Evolutionary conservation across 2,329 filamentous ascomycete genomes (phyloP), one percentile per base, ranked within the genome.

Genomic region (Pyrenochaeta sp.): DNA sequence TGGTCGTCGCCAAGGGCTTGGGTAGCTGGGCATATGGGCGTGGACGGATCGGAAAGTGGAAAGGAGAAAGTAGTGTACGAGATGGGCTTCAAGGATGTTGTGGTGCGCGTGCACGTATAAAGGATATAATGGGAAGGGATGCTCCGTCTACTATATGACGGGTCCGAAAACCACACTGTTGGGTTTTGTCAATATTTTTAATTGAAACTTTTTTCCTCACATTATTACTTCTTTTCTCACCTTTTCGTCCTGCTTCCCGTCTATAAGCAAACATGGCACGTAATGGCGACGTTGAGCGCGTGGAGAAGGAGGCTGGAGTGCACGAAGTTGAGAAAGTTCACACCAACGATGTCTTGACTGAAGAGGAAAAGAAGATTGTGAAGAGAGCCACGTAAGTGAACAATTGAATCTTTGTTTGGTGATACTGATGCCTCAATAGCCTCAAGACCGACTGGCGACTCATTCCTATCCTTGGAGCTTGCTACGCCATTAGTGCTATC

Each of bases 381-480:
- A 60, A 52, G 48, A 56, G 48, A 45, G 56, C 59, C 20, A 64
- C 56, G 56, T 64, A 21, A 18, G 56, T 43, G 29, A 15, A 10
- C 14, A 9, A 15, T 17, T 18, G 4, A 14, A 17, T 31, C 5
- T 3, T 37, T 10, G 33, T 11, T 14, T 18, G 7, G 7, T 27
- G 12, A 29, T 7, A 27, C 46, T 52, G 12, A 60, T 36, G 37
- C 43, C 56, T 18, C 54, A 54, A 20, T 59, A 65, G 49, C 64
- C 66, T 27, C 67, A 75, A 58, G 67, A 61, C 69, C 15, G 68
- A 72, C 31, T 63, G 45, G 35, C 56, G 67, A 35, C 58, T 72
- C 14, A 39, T 71, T 15, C 67, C 68, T 10, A 69, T 72, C 29
- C 58, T 72, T 11, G 65, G 68, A 14, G 60, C 60, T 42, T 63